phyloP scores from a whole-genome alignment of 139 green algal species.

The Picochlorum sp. region DNA sequence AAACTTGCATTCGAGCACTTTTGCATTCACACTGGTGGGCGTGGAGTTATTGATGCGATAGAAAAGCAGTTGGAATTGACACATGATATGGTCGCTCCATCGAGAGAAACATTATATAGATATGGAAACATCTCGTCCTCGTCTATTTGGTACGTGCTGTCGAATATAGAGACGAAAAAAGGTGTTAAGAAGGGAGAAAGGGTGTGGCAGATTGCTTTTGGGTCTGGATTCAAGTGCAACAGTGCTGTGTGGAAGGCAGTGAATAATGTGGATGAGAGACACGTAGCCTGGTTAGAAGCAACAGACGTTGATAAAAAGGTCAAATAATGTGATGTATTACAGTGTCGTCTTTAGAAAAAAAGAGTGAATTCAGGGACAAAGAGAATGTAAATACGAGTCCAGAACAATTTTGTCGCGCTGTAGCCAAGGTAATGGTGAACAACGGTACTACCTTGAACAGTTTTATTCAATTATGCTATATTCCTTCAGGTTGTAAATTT shows the following conservation, averaged over 20 bases:
- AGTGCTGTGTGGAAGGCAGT: conserved; percentile 74
- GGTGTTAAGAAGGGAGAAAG: conserved; percentile 33
- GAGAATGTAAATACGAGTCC: no score
- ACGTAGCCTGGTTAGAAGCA: conserved; percentile 29
- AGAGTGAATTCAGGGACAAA: neutral
- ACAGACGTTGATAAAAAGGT: neutral
- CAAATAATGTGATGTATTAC: neutral
- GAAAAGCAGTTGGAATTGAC: conserved; percentile 87
- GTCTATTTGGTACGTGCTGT: conserved; percentile 55
- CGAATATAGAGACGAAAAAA: conserved; percentile 46
- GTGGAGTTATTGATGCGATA: conserved; percentile 91
- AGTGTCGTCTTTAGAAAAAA: conserved; percentile 1
- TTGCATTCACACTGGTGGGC: conserved; percentile 95
- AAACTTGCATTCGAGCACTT: conserved; percentile 96
- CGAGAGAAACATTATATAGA: conserved; percentile 65
- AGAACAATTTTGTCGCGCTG: no score
- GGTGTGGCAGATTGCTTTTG: conserved; percentile 40
- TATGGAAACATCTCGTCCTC: conserved; percentile 55
- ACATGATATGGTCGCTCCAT: conserved; percentile 55
- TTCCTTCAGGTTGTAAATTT: conserved; percentile 6
- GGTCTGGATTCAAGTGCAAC: conserved; percentile 92
- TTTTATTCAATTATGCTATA: neutral
- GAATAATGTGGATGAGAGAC: conserved; percentile 38
- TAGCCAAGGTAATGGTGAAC: no score
- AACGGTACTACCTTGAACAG: no score